These are phyloP conservation scores for Starmerella powellii DNA, from an alignment of 805 yeast species.

Conservation along the genomic window DNA sequence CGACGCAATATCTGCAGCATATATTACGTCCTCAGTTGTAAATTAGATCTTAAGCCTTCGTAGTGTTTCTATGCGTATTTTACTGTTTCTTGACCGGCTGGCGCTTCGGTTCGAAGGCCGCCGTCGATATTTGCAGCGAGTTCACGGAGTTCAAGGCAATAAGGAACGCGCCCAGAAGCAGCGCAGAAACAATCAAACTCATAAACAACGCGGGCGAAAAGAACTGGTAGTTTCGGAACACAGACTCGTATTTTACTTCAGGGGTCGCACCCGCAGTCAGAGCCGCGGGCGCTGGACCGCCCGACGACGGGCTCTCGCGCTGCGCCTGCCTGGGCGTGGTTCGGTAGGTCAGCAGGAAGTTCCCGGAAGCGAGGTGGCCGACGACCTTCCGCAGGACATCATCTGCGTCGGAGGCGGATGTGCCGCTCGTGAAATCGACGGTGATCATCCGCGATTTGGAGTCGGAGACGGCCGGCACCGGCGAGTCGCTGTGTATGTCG, in stretches of 20 bases:
- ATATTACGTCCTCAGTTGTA: too few species aligned
- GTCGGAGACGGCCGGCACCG: conserved; percentile 48
- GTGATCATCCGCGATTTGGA: conserved; percentile 48
- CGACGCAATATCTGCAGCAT: too few species aligned
- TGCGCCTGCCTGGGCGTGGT: conserved; percentile 28
- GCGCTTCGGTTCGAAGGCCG: conserved; percentile 19
- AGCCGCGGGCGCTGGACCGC: too few species aligned
- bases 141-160: conserved; percentile 14
- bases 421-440: conserved; percentile 39
- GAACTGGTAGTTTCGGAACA: conserved; percentile 55
- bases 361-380: conserved; percentile 26
- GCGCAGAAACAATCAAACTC: conserved; percentile 52
- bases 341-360: conserved; percentile 29
- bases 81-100: conserved; percentile 2
- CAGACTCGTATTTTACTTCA: conserved; percentile 21
- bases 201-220: conserved; percentile 75
- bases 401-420: conserved; percentile 15
- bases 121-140: conserved; percentile 17
- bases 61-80: neutral
- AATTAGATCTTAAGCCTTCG: too few species aligned
- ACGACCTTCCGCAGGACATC: conserved; percentile 26
- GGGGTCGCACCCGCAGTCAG: too few species aligned
- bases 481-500: conserved; percentile 28
- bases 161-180: conserved; percentile 36
- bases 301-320: too few species aligned